Percentiles rank a stretch among this genome's conserved stretches.
Conservation (phyloP, 371 early-diverging fungal genomes). For the Zychaea mexicana region DNA sequence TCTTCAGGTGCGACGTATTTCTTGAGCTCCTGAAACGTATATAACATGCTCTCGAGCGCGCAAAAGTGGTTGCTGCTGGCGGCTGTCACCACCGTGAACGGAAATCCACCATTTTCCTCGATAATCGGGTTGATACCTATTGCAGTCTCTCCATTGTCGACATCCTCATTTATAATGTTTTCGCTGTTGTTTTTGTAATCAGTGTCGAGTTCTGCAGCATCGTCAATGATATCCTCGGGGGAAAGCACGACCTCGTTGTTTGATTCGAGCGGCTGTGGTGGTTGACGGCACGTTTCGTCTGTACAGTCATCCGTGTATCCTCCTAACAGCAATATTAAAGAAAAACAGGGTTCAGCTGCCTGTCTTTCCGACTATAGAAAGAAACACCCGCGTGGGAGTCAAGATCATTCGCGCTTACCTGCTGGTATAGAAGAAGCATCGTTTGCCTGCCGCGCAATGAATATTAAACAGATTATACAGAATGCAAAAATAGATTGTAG, state of each 20-base stretch:
- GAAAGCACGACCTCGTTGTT: background rate
- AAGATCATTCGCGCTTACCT: background rate
- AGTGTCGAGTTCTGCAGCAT: background rate
- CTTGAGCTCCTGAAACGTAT: conserved; percentile 26
- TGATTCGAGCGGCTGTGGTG: background rate
- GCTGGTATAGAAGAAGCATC: background rate
- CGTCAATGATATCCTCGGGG: background rate
- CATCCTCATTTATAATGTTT: background rate
- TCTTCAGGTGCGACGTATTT: conserved; percentile 10
- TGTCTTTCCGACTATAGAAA: too few species aligned
- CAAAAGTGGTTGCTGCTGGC: conserved; percentile 59
- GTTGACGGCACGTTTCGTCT: background rate
- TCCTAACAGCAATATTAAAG: background rate
- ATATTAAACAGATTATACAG: conserved; percentile 19
- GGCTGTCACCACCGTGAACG: conserved; percentile 50
- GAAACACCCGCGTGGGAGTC: background rate
- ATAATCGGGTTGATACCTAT: background rate
- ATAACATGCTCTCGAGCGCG: conserved; percentile 49
- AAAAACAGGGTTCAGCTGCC: too few species aligned
- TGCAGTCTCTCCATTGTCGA: background rate
- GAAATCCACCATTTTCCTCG: background rate
- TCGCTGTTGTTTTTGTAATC: too few species aligned
- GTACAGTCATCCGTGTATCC: background rate
- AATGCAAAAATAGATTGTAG: conserved; percentile 20
- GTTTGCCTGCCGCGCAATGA: conserved; percentile 16